These are phyloP conservation scores for Neofusicoccum sp. DNA, from an alignment of 2,329 filamentous ascomycete genomes.

Conservation along the genomic window DNA sequence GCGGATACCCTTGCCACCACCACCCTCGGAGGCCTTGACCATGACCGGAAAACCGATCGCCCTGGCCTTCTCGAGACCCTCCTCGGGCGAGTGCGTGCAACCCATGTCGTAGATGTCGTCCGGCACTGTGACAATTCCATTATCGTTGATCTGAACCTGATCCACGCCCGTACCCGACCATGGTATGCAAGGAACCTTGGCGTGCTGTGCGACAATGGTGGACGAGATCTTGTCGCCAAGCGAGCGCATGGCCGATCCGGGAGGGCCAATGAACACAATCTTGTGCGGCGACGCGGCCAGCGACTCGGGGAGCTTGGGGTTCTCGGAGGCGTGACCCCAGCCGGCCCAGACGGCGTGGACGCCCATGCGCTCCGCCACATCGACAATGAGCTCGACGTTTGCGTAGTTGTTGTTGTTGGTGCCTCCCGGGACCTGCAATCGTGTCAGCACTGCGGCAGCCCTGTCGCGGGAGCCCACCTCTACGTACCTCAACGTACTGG, in stretches of 20 bases:
- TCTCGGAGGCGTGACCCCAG: conserved; percentile 99
- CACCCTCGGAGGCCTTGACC: conserved; percentile 99
- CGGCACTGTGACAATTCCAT: conserved; percentile 89
- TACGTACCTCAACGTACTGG: conserved; percentile 85
- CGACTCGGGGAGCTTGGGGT: conserved; percentile 95
- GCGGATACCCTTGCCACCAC: conserved; percentile 98
- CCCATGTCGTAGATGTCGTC: conserved; percentile 86
- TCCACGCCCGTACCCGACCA: conserved; percentile 96
- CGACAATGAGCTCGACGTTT: conserved; percentile 98
- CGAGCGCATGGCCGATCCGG: conserved; percentile 97
- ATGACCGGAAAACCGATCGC: conserved; percentile 98
- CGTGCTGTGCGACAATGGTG: conserved; percentile 98
- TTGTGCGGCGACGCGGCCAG: conserved; percentile 95
- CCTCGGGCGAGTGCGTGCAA: conserved; percentile 85
- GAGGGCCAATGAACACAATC: conserved; percentile 98
- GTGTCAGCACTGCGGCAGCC: conserved; percentile 25
- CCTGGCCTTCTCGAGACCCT: conserved; percentile 83
- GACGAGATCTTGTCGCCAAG: conserved; percentile 99
- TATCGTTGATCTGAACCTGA: conserved; percentile 73
- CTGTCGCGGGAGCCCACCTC: not conserved
- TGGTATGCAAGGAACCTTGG: conserved; percentile 94
- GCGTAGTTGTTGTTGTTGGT: conserved; percentile 99
- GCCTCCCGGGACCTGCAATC: conserved; percentile 77
- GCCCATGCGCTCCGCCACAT: conserved; percentile 97
- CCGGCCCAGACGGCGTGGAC: conserved; percentile 99